These are phyloP conservation scores for Chalciporus chontae DNA, from an alignment of 768 basidiomycete species.

Conservation along the genomic window DNA sequence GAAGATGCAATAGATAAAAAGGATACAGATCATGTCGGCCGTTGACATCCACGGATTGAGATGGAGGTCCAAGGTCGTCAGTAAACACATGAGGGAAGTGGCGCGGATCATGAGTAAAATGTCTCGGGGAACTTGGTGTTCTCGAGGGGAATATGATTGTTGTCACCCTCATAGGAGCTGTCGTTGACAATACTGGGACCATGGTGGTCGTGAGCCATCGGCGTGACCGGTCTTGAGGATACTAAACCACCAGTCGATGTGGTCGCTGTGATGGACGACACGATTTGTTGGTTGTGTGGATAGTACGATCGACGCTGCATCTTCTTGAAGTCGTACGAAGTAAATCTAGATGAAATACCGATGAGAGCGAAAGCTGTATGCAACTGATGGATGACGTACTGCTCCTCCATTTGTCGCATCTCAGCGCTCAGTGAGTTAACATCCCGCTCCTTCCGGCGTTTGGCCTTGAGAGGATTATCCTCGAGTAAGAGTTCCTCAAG, in stretches of 20 bases:
- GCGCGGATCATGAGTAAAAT: constrained; percentile 41
- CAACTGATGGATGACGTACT: constrained; percentile 48
- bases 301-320: constrained; percentile 92
- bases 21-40: constrained; percentile 16
- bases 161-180: constrained; percentile 38
- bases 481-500: constrained; percentile 93
- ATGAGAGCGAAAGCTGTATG: not conserved
- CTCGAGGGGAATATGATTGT: constrained; percentile 40
- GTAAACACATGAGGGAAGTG: not conserved
- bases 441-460: constrained; percentile 89
- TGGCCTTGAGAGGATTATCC: constrained; percentile 95
- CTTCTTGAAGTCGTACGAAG: constrained; percentile 87
- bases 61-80: not conserved
- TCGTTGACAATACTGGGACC: constrained; percentile 41
- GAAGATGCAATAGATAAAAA: constrained; percentile 24
- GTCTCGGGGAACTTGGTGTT: constrained; percentile 44
- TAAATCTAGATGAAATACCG: constrained; percentile 54
- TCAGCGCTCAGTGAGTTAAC: constrained; percentile 76
- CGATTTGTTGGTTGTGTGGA: constrained; percentile 69
- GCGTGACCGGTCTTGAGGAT: constrained; percentile 73
- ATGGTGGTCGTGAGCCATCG: constrained; percentile 44
- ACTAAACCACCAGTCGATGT: constrained; percentile 68
- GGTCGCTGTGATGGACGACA: constrained; percentile 65
- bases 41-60: constrained; percentile 1
- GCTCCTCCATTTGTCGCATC: constrained; percentile 98